Percentiles rank a stretch among this genome's conserved stretches.
These are phyloP conservation scores for Dichotomopilus funicola DNA, from an alignment of 2,329 filamentous ascomycete species.

Conservation along the genomic window DNA sequence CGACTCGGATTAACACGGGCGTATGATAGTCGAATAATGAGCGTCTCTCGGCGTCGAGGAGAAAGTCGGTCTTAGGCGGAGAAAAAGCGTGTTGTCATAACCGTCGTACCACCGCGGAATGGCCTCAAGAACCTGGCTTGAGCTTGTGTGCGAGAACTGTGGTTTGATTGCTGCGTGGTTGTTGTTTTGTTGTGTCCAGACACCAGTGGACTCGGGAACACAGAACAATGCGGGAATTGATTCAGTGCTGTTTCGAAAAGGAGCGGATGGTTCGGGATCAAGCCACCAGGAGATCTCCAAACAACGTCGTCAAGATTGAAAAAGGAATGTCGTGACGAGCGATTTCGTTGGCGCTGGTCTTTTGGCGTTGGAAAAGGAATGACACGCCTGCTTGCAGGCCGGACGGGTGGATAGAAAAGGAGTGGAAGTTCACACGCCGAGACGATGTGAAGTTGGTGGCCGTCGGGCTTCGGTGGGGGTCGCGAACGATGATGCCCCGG, in stretches of 20 bases:
- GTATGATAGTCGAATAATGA: not conserved
- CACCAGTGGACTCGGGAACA: not conserved
- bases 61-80: conserved; percentile 14
- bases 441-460: conserved; percentile 22
- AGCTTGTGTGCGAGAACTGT: too few relatives aligned
- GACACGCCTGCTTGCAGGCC: conserved; percentile 53
- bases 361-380: conserved; percentile 38
- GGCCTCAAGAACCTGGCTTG: conserved; percentile 1
- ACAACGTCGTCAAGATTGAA: not conserved
- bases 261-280: conserved; percentile 10
- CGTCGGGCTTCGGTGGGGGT: conserved; percentile 18
- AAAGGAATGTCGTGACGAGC: conserved; percentile 35
- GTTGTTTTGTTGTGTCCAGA: not conserved
- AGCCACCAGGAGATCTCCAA: conserved; percentile 6
- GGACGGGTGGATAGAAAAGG: conserved; percentile 15
- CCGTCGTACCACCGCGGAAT: conserved; percentile 19
- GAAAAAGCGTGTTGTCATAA: conserved; percentile 21
- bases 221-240: not conserved
- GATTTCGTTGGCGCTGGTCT: conserved; percentile 12
- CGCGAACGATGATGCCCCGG: conserved; percentile 10
- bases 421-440: conserved; percentile 22
- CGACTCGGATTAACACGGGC: not conserved
- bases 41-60: conserved; percentile 2
- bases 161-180: not conserved
- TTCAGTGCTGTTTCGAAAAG: conserved; percentile 4